Evolutionary conservation across 1,139 yeast genomes (phyloP), one percentile per base, ranked within the genome.

Genomic region (Suhomyces chickasaworum): DNA sequence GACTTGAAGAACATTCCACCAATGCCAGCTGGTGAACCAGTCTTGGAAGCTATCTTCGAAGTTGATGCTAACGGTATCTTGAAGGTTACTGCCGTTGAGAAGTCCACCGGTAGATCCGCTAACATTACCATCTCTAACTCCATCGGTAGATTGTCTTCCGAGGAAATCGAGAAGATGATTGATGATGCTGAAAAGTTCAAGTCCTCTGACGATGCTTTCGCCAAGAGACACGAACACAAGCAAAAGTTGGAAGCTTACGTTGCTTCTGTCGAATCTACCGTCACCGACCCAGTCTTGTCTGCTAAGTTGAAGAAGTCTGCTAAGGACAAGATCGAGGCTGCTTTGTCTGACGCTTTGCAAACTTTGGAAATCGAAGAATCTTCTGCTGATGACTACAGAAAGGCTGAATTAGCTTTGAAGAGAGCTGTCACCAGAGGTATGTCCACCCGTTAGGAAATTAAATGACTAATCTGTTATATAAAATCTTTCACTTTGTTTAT

Each of bases 121-220:
- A 93, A 93, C 95, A 93, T 93, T 72, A 93, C 98, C 77, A 93
- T 93, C 84, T 89, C 98, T 62, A 93, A 93, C 95, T 95, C 98
- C 61, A 95, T 91, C 67, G 99, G 99, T 81, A 89, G 97, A 88
- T 89, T 93, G 75, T 89, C 98, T 54, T 81, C 95, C 66, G 91
- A 89, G 63, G 98, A 93, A 78, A 93, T 93, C 68, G 98, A 93
- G 82, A 87, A 90, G 90, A 91, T 93, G 96, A 91, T 93, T 75
- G 80, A 78, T 76, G 97, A 93, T 73, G 99, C 99, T 71, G 98
- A 93, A 81, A 89, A 89, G 78, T 93, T 90, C 96, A 93, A 93
- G 88, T 81, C 93, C 69, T 88, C 96, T 65, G 99, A 93, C 77
- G 97, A 93, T 74, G 98, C 96, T 72, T 93, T 91, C 87, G 95